A percentile compares a stretch with the other conserved stretches of the same genome.
Evolutionary conservation across 2,329 filamentous ascomycete genomes (phyloP).

Genomic region (Colletotrichum tropicicola): DNA sequence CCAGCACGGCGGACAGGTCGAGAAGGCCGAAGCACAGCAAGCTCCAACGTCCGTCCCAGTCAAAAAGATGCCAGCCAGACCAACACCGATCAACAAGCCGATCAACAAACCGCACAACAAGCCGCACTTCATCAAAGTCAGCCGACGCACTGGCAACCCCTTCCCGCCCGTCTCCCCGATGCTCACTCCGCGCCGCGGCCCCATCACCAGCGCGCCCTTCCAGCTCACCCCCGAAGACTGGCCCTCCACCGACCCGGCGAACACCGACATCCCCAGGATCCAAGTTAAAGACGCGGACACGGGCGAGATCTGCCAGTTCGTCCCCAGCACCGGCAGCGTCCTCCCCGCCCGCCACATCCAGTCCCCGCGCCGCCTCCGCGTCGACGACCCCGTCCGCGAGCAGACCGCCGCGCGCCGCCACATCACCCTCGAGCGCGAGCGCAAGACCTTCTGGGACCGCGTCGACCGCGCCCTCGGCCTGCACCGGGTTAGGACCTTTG

Average conservation of each 20-base stretch:
- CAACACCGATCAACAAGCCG: background rate
- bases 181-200: background rate
- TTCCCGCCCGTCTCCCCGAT: background rate
- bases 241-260: background rate
- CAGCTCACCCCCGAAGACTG: background rate
- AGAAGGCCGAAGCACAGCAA: background rate
- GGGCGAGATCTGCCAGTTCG: no score
- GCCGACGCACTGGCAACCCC: background rate
- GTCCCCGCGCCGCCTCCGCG: no score
- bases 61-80: background rate
- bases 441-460: background rate
- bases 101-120: background rate
- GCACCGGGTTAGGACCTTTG: background rate
- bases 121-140: background rate
- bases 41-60: background rate
- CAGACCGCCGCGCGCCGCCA: background rate
- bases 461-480: conserved; percentile 2
- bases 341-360: no score
- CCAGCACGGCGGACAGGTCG: background rate
- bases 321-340: no score
- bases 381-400: no score
- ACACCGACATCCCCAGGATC: no score
- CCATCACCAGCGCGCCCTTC: background rate
- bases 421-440: background rate
- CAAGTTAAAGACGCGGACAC: no score